Evolutionary conservation across 108 stramenopile species (phyloP).

Genomic region (Mediolabrus comicus): DNA sequence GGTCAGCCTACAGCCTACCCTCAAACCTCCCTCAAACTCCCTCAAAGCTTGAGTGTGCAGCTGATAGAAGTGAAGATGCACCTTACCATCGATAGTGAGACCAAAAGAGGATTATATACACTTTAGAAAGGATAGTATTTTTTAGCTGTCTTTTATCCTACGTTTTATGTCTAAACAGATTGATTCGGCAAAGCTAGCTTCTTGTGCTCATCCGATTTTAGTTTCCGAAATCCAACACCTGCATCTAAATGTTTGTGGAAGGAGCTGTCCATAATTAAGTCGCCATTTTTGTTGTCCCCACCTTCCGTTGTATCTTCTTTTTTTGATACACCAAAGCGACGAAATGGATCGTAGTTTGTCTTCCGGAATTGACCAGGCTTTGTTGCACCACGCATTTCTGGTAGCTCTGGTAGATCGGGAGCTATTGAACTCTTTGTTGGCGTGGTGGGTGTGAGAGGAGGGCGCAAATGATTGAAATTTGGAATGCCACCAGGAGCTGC

Average conservation of each 20-base stretch:
- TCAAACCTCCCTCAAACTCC: too few relatives aligned
- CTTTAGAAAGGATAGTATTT: too few relatives aligned
- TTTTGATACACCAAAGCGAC: conserved; percentile 20
- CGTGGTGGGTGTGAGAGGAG: background rate
- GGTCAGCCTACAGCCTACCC: too few relatives aligned
- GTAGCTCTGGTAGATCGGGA: conserved; percentile 37
- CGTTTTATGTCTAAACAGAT: background rate
- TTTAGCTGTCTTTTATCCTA: too few relatives aligned
- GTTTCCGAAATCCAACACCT: background rate
- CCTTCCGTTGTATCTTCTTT: background rate
- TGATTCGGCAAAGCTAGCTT: background rate
- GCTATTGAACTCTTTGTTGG: conserved; percentile 7
- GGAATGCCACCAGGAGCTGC: conserved; percentile 13
- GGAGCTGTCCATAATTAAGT: background rate
- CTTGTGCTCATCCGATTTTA: background rate
- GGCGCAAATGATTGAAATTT: conserved; percentile 13
- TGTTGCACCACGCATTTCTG: conserved; percentile 57
- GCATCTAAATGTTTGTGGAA: background rate
- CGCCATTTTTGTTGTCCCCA: background rate
- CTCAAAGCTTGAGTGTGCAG: too few relatives aligned
- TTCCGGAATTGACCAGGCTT: conserved; percentile 76
- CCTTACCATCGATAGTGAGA: too few relatives aligned
- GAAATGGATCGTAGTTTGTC: conserved; percentile 73
- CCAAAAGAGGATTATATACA: too few relatives aligned
- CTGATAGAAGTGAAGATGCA: too few relatives aligned